Evolutionary conservation across 345 rosid genomes (phyloP).

Genomic region (Viola odorata): DNA sequence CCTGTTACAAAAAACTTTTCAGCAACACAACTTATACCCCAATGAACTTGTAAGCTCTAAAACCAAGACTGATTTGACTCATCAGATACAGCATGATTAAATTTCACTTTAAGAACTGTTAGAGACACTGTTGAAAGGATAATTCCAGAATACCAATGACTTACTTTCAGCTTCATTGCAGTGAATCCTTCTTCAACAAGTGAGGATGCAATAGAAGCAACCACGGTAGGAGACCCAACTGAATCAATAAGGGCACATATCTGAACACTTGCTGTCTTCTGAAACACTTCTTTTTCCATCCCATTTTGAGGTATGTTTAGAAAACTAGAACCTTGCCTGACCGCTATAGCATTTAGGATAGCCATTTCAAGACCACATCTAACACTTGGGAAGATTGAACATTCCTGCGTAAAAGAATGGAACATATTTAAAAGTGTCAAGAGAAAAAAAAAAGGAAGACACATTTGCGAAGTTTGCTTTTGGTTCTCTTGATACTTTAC

Average conservation of each 20-base stretch:
- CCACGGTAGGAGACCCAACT: slow-evolving; percentile 65
- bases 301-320: slow-evolving; percentile 38
- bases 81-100: not conserved
- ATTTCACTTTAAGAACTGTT: not conserved
- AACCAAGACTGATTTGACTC: not conserved
- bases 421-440: not conserved
- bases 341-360: slow-evolving; percentile 64
- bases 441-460: not conserved
- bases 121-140: not conserved
- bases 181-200: slow-evolving; percentile 77
- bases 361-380: slow-evolving; percentile 98
- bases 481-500: not conserved
- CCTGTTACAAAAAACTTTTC: slow-evolving; percentile 41
- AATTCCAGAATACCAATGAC: slow-evolving; percentile 1
- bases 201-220: slow-evolving; percentile 52
- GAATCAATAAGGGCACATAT: slow-evolving; percentile 87
- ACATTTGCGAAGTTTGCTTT: not conserved
- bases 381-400: slow-evolving; percentile 80
- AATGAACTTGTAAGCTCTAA: not conserved
- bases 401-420: slow-evolving; percentile 39
- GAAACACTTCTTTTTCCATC: slow-evolving; percentile 34
- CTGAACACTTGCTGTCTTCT: slow-evolving; percentile 38
- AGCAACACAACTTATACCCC: not conserved
- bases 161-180: slow-evolving; percentile 85
- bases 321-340: slow-evolving; percentile 49